phyloP scores from a whole-genome alignment of 257 asterid genomes.

The Solanum rostratum region DNA sequence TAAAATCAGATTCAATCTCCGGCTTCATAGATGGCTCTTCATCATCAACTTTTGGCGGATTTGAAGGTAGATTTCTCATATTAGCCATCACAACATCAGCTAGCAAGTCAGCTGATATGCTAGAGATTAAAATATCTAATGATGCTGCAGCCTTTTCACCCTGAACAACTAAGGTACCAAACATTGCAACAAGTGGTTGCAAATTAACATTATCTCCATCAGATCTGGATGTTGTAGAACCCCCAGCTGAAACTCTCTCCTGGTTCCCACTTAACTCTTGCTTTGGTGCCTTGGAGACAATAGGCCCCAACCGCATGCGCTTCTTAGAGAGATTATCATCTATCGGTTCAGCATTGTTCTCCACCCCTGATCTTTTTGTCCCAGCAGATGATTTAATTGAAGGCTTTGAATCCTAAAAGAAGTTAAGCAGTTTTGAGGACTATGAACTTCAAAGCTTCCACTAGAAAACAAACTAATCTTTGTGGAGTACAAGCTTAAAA shows the following conservation, averaged over 20 bases:
- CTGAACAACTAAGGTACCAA: slow-evolving; percentile 85
- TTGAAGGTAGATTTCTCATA: slow-evolving; percentile 62
- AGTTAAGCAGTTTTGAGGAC: slow-evolving; percentile 3
- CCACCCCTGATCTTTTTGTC: slow-evolving; percentile 56
- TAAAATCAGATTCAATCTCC: slow-evolving; percentile 44
- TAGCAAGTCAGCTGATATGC: slow-evolving; percentile 91
- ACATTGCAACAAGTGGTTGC: slow-evolving; percentile 96
- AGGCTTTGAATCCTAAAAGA: slow-evolving; percentile 58
- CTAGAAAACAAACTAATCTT: background rate
- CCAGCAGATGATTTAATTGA: slow-evolving; percentile 26
- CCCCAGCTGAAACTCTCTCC: slow-evolving; percentile 28
- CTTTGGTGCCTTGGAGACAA: slow-evolving; percentile 30
- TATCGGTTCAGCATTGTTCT: slow-evolving; percentile 22
- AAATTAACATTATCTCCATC: slow-evolving; percentile 72
- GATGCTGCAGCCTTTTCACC: slow-evolving; percentile 82
- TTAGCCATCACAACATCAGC: slow-evolving; percentile 94
- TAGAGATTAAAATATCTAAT: slow-evolving; percentile 84
- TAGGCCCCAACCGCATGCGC: slow-evolving; percentile 48
- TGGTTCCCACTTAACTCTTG: slow-evolving; percentile 31
- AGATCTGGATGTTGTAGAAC: slow-evolving; percentile 23
- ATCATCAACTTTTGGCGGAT: slow-evolving; percentile 37
- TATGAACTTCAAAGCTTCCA: background rate
- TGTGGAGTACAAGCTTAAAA: background rate
- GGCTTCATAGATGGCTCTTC: slow-evolving; percentile 27
- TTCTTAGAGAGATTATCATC: slow-evolving; percentile 55